Base-by-base conservation (phyloP, 2,329 filamentous ascomycete species). In the Cytospora leucostoma region DNA sequence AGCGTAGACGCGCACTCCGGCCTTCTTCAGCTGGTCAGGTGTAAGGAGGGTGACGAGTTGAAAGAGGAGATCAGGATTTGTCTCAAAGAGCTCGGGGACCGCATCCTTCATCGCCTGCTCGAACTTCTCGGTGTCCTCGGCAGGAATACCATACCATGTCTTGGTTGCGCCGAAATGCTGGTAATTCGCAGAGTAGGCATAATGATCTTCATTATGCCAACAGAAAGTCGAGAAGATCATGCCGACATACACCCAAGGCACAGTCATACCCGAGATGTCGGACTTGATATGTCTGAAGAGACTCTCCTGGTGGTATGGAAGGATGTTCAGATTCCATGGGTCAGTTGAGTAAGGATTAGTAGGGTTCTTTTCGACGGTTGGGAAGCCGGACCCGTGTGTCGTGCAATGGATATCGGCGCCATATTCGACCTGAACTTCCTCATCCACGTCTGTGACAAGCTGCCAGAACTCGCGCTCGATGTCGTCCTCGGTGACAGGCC, bases 191-290 rank as follows among this genome's bases (percentile, higher is more conserved):
- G 95, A 99, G 74, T 98, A 99, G 2, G 95, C 90, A 73, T 97
- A 97, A 73, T 99, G 95, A 71, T 99, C 95, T 72, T 99, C 95
- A 67, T 97, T 97, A 74, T 99, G 95, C 95, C 95, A 99, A 76
- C 95, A 99, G 73, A 99, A 99, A 0, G 95, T 98, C 0, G 95
- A 99, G 74, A 99, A 99, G 47, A 96, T 96, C 95, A 99, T 99
- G 66, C 95, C 95, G 4, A 99, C 95, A 73, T 99, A 99, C 4
- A 99, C 87, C 95, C 95, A 99, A 0, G 95, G 95, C 8, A 99
- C 94, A 0, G 95, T 99, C 95, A 99, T 99, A 44, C 95, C 95
- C 2, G 95, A 98, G 59, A 99, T 96, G 72, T 99, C 95, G 0
- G 94, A 92, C 75, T 98, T 98, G 80, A 99, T 98, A 70, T 99